These are phyloP conservation scores for Venturia oleaginea DNA, from an alignment of 2,329 filamentous ascomycete species.

Conservation along the genomic window DNA sequence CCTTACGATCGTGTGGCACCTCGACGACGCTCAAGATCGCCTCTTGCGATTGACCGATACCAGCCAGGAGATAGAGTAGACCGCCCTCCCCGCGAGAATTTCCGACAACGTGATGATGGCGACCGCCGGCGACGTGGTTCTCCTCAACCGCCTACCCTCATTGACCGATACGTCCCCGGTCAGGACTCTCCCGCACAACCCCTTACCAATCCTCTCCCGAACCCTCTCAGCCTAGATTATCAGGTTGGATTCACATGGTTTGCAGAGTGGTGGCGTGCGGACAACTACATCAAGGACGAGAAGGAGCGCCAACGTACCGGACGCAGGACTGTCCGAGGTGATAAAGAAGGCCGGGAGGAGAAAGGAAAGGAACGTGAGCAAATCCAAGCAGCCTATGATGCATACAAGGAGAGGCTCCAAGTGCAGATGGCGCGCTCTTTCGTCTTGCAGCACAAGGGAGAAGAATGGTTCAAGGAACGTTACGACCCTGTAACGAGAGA, in stretches of 20 bases:
- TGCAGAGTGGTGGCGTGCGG: constrained; percentile 77
- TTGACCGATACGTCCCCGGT: constrained; percentile 77
- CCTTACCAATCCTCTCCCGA: constrained; percentile 57
- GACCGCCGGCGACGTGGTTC: constrained; percentile 44
- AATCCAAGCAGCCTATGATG: constrained; percentile 61
- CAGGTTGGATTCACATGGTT: constrained; percentile 82
- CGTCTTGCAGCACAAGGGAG: constrained; percentile 82
- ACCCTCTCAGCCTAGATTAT: constrained; percentile 64
- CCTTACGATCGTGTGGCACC: constrained; percentile 21
- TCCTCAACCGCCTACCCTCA: constrained; percentile 56
- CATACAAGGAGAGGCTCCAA: constrained; percentile 57
- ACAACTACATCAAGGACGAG: constrained; percentile 75
- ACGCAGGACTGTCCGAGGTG: constrained; percentile 53
- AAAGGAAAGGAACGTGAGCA: constrained; percentile 69
- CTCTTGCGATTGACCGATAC: constrained; percentile 63
- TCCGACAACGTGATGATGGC: constrained; percentile 52
- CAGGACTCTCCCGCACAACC: constrained; percentile 49
- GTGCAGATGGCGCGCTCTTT: constrained; percentile 77
- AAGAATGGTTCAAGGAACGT: constrained; percentile 97
- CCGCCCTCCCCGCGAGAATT: constrained; percentile 54
- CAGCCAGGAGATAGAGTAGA: constrained; percentile 47
- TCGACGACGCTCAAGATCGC: constrained; percentile 59
- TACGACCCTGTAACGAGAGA: constrained; percentile 80
- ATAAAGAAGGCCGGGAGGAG: constrained; percentile 61
- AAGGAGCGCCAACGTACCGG: constrained; percentile 63